Base-by-base conservation (phyloP, 2,329 filamentous ascomycete genomes). In the Neonectria faginata region DNA sequence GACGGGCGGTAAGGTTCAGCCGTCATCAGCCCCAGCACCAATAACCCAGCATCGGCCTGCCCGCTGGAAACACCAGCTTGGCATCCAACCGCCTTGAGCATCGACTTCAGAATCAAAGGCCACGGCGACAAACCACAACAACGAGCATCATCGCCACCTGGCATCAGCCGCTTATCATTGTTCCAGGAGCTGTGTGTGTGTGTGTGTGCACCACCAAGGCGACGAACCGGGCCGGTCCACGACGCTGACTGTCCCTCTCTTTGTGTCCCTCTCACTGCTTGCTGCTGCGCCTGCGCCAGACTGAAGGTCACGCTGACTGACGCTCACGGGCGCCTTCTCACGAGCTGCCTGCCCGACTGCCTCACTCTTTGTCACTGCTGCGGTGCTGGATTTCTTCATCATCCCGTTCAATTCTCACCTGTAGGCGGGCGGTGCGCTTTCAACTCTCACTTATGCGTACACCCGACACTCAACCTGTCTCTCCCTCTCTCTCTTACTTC, bases 281-380 rank as follows among this genome's bases (percentile, higher is more conserved):
- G 25, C 20, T 45, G 51, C 55, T 63, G 60, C 55, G 48, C 53
- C 48, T 55, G 42, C 58, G 29, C 33, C 50, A 52, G 59, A 45
- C 59, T 50, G 42, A 63, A 59, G 54, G 55, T 64, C 61, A 56
- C 56, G 56, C 56, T 64, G 55, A 50, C 56, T 64, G 55, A 50
- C 55, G 29, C 60, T 58, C 50, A 61, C 44, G 33, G 16, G 25
- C 36, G 39, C 39, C 39, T 42, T 47, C 45, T 48, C 45, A 48
- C 45, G 22, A 27, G 20, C 44, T 47, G 44, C 44, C 45, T 31
- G 47, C 48, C 48, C 48, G 48, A 22, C 47, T 50, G 47, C 48
- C 48, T 51, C 27, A 31, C 18, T 18, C 29, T 10, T 10, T 3
- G 29, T 29, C 27, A 29, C 48, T 33, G n/a, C 48, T n/a, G 29